Conservation (phyloP, 129 eudicot species). For the Helianthus tuberosus region DNA sequence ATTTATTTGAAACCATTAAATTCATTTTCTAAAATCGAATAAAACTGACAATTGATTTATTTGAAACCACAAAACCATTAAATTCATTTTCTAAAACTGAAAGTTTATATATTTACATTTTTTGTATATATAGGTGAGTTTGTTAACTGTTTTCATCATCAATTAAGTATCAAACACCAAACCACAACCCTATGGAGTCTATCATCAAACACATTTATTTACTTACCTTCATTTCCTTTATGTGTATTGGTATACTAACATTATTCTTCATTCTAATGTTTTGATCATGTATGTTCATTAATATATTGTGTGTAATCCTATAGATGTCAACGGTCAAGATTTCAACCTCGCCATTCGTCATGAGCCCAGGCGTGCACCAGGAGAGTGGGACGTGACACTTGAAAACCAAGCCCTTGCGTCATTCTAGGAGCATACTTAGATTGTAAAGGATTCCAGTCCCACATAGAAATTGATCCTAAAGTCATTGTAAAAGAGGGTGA, state of each 20-base stretch:
- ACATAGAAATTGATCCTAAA: too few species aligned
- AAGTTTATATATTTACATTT: not conserved
- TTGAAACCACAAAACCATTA: not conserved
- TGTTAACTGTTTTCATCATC: not conserved
- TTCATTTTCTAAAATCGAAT: too few species aligned
- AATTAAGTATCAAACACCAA: not conserved
- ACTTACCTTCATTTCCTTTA: not conserved
- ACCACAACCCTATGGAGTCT: not conserved
- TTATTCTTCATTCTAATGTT: not conserved
- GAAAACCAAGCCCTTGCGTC: slow-evolving; percentile 25
- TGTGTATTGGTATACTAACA: not conserved
- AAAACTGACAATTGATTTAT: not conserved
- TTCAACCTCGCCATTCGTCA: not conserved
- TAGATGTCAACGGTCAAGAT: not conserved
- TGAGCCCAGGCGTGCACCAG: not conserved
- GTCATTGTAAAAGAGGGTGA: too few species aligned
- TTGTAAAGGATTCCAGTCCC: too few species aligned
- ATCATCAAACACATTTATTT: not conserved
- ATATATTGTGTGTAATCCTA: not conserved
- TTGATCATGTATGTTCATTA: not conserved
- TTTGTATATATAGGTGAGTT: not conserved
- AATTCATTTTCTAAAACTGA: not conserved
- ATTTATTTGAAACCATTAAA: too few species aligned
- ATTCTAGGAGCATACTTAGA: too few species aligned
- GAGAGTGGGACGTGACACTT: slow-evolving; percentile 21